Conservation (phyloP, 2,329 filamentous ascomycete genomes). For the Daldinia sp. region DNA sequence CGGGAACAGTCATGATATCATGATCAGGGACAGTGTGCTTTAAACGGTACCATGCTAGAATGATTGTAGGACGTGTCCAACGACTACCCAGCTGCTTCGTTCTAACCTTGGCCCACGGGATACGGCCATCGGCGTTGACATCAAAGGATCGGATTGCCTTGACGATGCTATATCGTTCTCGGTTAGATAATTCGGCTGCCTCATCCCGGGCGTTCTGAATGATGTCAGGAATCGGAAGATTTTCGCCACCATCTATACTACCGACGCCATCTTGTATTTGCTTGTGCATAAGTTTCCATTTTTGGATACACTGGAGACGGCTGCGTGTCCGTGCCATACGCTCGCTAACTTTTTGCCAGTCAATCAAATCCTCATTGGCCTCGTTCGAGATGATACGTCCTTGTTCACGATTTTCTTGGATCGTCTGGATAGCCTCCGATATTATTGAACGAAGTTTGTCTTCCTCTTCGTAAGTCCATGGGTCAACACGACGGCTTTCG, state of each 20-base stretch:
- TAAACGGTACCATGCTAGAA: slow-evolving; percentile 46
- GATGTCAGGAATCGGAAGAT: slow-evolving; percentile 35
- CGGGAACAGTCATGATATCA: slow-evolving; percentile 37
- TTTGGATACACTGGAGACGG: slow-evolving; percentile 71
- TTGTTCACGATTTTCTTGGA: slow-evolving; percentile 52
- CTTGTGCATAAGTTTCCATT: slow-evolving; percentile 64
- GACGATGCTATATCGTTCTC: slow-evolving; percentile 42
- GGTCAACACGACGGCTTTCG: slow-evolving; percentile 58
- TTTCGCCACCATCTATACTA: slow-evolving; percentile 40
- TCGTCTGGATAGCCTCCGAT: slow-evolving; percentile 58
- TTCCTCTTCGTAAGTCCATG: slow-evolving; percentile 71
- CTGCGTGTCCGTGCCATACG: slow-evolving; percentile 69
- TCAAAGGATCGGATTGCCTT: slow-evolving; percentile 39
- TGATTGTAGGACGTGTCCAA: slow-evolving; percentile 41
- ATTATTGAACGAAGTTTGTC: slow-evolving; percentile 60
- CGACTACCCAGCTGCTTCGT: slow-evolving; percentile 17
- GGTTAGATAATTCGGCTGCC: slow-evolving; percentile 37
- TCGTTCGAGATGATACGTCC: slow-evolving; percentile 45
- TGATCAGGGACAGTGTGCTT: slow-evolving; percentile 37
- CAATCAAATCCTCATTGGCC: slow-evolving; percentile 63
- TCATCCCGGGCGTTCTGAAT: slow-evolving; percentile 44
- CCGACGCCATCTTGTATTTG: slow-evolving; percentile 33
- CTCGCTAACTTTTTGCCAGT: slow-evolving; percentile 71
- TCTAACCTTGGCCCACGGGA: slow-evolving; percentile 45
- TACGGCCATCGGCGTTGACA: slow-evolving; percentile 41